Conservation (phyloP, 2,329 filamentous ascomycete genomes). For the Aspergillus ibericus region DNA sequence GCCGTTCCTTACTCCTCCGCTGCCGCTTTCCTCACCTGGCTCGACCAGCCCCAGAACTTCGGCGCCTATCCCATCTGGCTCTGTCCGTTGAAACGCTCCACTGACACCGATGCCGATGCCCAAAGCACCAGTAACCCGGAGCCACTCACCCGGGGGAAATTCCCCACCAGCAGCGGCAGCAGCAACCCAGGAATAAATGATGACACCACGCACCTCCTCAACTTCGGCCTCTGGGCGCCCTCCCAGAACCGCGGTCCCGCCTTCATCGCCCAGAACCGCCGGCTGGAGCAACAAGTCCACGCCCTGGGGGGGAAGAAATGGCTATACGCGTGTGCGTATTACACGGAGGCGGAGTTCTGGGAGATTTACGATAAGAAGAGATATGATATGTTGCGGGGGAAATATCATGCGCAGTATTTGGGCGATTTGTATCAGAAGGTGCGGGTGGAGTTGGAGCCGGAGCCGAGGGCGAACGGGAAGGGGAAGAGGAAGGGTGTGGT, state of each 20-base stretch:
- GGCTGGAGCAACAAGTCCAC: constrained; percentile 67
- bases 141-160: background rate
- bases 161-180: constrained; percentile 23
- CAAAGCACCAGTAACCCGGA: constrained; percentile 7
- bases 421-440: constrained; percentile 25
- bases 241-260: constrained; percentile 53
- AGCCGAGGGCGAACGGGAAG: background rate
- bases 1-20: constrained; percentile 57
- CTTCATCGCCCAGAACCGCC: constrained; percentile 70
- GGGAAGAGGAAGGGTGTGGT: too few species aligned
- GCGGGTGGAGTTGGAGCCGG: constrained; percentile 14
- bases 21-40: constrained; percentile 52
- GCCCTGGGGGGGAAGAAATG: constrained; percentile 78
- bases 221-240: constrained; percentile 75
- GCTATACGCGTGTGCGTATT: constrained; percentile 85
- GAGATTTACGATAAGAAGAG: constrained; percentile 39
- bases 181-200: too few species aligned
- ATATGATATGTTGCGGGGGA: constrained; percentile 41
- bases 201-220: constrained; percentile 50
- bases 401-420: constrained; percentile 36
- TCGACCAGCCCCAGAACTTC: constrained; percentile 42
- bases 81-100: constrained; percentile 49
- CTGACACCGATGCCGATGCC: constrained; percentile 20
- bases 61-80: constrained; percentile 60
- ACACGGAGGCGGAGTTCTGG: constrained; percentile 59